Evolutionary conservation across 169 alveolate species (phyloP).

Genomic region (Eimeria necatrix): DNA sequence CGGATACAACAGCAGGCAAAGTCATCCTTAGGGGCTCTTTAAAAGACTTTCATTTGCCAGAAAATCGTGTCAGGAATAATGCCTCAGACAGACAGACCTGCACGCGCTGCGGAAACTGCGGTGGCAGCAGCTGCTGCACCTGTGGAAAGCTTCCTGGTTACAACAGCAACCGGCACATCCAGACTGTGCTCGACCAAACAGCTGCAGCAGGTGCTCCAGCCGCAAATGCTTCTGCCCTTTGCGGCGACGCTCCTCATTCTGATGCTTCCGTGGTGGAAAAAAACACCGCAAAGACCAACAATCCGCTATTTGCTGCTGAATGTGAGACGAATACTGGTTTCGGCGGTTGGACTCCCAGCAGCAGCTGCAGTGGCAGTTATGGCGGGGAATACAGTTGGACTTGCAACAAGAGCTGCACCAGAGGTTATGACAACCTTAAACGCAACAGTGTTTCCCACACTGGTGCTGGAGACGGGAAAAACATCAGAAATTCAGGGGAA

Average conservation of each 20-base stretch:
- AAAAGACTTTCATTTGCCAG: background rate
- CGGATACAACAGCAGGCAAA: constrained; percentile 41
- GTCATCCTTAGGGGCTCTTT: constrained; percentile 34
- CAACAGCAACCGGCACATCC: background rate
- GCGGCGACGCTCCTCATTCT: background rate
- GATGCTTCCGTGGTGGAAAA: background rate
- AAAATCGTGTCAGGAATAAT: background rate
- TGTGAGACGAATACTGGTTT: background rate
- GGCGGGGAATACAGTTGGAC: constrained; percentile 12
- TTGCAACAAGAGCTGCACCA: constrained; percentile 6
- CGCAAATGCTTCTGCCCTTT: background rate
- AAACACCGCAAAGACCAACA: background rate
- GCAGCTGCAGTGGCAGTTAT: constrained; percentile 35
- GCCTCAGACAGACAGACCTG: no score
- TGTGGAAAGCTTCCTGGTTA: no score
- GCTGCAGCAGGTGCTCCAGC: constrained; percentile 15
- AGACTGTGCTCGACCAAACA: background rate
- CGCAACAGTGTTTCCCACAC: no score
- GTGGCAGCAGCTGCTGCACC: constrained; percentile 10
- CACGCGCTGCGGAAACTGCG: background rate
- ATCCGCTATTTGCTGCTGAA: background rate
- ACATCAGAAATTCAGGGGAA: background rate
- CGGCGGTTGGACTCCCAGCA: constrained; percentile 48
- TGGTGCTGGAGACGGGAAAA: background rate
- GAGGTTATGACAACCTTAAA: background rate